A percentile compares a stretch with the other conserved stretches of the same genome.
Evolutionary conservation across 129 eudicot species (phyloP).

Genomic region (Lactuca sativa): DNA sequence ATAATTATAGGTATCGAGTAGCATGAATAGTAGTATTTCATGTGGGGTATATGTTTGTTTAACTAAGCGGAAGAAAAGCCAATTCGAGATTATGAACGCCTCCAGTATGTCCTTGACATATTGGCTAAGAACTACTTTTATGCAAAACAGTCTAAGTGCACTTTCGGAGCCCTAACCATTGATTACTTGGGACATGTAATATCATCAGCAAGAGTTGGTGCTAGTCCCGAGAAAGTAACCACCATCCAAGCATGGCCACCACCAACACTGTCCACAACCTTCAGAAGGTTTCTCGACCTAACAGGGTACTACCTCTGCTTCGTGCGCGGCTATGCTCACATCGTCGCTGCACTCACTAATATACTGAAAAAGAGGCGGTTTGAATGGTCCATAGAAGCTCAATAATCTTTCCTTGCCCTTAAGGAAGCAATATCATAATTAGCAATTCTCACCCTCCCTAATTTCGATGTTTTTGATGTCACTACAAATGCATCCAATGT

Average conservation of each 20-base stretch:
- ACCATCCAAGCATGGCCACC: neutral
- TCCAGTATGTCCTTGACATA: no score
- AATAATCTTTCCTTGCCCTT: neutral
- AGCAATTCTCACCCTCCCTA: neutral
- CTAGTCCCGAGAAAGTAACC: neutral
- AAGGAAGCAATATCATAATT: neutral
- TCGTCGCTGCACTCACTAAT: neutral
- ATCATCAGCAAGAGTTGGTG: neutral
- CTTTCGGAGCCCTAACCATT: neutral
- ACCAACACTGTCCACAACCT: neutral
- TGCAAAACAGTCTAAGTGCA: neutral
- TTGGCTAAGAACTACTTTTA: neutral
- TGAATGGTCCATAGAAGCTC: neutral
- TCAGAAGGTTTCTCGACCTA: neutral
- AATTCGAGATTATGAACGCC: no score
- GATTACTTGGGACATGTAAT: conserved; percentile 3
- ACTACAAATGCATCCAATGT: neutral
- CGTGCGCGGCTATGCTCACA: neutral
- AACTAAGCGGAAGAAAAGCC: no score
- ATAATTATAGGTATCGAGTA: no score
- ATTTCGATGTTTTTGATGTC: neutral
- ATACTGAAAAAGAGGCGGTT: neutral
- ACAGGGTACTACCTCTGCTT: neutral
- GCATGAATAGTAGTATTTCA: no score
- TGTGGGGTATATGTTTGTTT: no score